Base-by-base conservation (phyloP, 192 early-diverging fungal genomes). In the Pilaira anomala region DNA sequence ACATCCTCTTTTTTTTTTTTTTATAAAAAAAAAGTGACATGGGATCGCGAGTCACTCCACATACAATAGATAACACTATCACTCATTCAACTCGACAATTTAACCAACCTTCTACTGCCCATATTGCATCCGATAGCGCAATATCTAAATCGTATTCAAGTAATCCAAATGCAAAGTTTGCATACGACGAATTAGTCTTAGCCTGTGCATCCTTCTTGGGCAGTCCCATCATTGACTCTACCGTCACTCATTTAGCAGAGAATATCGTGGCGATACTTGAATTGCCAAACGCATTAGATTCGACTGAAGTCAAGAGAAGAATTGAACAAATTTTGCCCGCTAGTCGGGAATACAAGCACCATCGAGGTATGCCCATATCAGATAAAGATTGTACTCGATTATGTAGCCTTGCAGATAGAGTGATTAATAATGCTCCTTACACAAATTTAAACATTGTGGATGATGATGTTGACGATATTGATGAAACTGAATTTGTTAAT, bases 251-350 rank as follows among this genome's bases (percentile, higher is more conserved):
- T 22, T 58, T 58, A 41, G 56, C 56, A 22, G 56, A 58, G 14
- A n/a, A 33, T 1, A 58, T 58, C 1, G 36, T 58, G 1, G 19
- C 36, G 3, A 13, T 58, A 9, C n/a, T 58, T 11, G 40, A 33
- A 9, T 19, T 19, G 18, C 56, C 56, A 19, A 58, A n/a, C 0
- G 36, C 56, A 13, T 7, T 58, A 3, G 56, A 58, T 13, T 33
- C 56, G 2, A 2, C 21, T 4, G 56, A 58, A 40, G 22, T 58
- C 19, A 58, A 58, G 19, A 25, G 56, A 16, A 36, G 56, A 22
- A 58, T 58, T 6, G 56, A 58, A 26, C 56, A 58, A 14, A 19
- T 58, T 7, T 14, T 58, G 7, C 56, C 56, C 21, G 39, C 13
- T 3, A 42, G 22, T 13, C 29, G 40, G 4, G 13, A 46, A n/a